phyloP scores from a whole-genome alignment of 805 yeast genomes.

The Candida fluviatilis region DNA sequence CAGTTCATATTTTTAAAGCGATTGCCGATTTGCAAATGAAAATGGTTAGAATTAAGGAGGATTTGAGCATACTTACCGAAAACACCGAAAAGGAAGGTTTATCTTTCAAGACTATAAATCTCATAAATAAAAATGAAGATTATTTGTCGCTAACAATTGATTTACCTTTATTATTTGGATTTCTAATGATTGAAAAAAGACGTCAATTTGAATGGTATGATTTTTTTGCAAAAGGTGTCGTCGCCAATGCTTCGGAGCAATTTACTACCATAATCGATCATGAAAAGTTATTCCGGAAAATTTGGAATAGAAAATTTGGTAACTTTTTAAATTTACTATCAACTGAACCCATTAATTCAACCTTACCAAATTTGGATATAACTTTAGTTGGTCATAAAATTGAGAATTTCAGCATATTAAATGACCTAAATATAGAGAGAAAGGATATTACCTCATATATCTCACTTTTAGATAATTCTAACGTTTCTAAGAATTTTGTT shows the following conservation, averaged over 20 bases:
- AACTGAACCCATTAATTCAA: constrained; percentile 7
- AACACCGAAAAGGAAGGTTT: constrained; percentile 4
- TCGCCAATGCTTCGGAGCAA: constrained; percentile 48
- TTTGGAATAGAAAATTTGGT: constrained; percentile 66
- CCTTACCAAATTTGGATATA: constrained; percentile 32
- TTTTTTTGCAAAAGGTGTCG: constrained; percentile 36
- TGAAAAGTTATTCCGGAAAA: constrained; percentile 50
- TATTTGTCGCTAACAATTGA: constrained; percentile 49
- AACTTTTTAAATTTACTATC: constrained; percentile 25
- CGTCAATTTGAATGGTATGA: constrained; percentile 58
- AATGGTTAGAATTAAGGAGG: constrained; percentile 30
- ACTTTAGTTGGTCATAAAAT: constrained; percentile 25
- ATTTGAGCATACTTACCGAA: constrained; percentile 21
- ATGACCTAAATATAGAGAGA: constrained; percentile 30
- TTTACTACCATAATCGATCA: constrained; percentile 52
- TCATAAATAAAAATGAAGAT: constrained; percentile 32
- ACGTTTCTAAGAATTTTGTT: constrained; percentile 24
- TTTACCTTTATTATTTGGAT: constrained; percentile 67
- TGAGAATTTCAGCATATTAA: constrained; percentile 29
- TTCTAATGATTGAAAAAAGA: constrained; percentile 58
- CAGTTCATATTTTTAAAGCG: constrained; percentile 22
- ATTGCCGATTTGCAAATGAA: constrained; percentile 37
- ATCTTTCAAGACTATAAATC: constrained; percentile 18
- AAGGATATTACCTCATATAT: constrained; percentile 29
- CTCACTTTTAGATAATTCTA: constrained; percentile 19